phyloP scores from a whole-genome alignment of 768 basidiomycete species.

The Suillus americanus region DNA sequence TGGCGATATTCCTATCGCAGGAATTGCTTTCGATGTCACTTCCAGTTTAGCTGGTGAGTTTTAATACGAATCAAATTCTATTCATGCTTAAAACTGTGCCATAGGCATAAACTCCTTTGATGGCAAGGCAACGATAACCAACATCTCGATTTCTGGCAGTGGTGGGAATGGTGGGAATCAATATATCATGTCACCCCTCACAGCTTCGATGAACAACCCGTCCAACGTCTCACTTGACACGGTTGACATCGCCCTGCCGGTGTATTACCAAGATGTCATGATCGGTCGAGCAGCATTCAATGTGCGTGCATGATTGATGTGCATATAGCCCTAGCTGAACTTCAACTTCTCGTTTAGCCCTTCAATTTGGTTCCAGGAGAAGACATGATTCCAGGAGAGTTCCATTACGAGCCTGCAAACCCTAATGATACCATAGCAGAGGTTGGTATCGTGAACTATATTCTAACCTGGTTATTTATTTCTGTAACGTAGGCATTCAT shows the following conservation, averaged over 20 bases:
- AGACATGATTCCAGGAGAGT: slow-evolving; percentile 55
- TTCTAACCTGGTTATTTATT: background rate
- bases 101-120: slow-evolving; percentile 63
- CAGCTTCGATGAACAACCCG: slow-evolving; percentile 59
- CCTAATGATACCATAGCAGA: slow-evolving; percentile 67
- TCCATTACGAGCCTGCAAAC: slow-evolving; percentile 65
- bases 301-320: slow-evolving; percentile 35
- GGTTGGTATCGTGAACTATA: slow-evolving; percentile 19
- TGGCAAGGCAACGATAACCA: slow-evolving; percentile 47
- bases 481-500: slow-evolving; percentile 47
- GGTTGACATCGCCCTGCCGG: slow-evolving; percentile 55
- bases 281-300: slow-evolving; percentile 61
- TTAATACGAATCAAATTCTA: background rate
- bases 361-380: slow-evolving; percentile 60
- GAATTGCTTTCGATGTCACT: slow-evolving; percentile 60
- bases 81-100: background rate
- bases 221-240: slow-evolving; percentile 67
- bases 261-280: slow-evolving; percentile 51
- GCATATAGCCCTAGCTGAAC: background rate
- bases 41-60: slow-evolving; percentile 52
- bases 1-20: slow-evolving; percentile 64
- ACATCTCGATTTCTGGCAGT: slow-evolving; percentile 63
- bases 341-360: slow-evolving; percentile 32
- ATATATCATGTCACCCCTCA: slow-evolving; percentile 59
- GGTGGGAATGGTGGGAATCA: slow-evolving; percentile 61